Evolutionary conservation across 2,329 filamentous ascomycete species (phyloP), one percentile per base, ranked within the genome.

Genomic region (Penicillium sp.): DNA sequence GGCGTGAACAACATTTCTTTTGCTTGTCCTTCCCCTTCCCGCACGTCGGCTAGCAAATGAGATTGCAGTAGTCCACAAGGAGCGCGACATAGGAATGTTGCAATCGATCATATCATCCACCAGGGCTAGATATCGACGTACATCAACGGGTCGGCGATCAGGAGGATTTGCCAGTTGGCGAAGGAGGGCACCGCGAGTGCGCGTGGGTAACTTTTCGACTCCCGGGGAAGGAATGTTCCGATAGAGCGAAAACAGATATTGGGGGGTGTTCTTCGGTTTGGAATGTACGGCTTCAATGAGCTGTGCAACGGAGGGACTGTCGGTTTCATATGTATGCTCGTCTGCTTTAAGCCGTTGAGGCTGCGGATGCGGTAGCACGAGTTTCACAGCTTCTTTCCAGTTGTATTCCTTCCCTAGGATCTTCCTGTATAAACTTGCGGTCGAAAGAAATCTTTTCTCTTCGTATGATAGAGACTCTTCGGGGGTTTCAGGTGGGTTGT

Each of bases 21-120:
- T 77, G 39, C 83, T 79, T 32, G 85, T 77, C 9, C 66, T 76
- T 7, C 82, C 78, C 30, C 49, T 51, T 57, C 87, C 84, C 6
- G 24, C 18, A 61, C 89, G 91, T 50, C 87, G 85, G 30, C 87
- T 87, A 8, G 89, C 88, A 64, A 95, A 88, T 17, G 88, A 82
- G 45, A 97, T 84, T 30, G 91, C 92, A 32, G 84, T 85, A 55
- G 90, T 96, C 92, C 92, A 99, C 66, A 96, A 85, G 0, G 78
- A 74, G 4, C 74, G 76, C 1, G 79, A 82, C 49, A 97, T 76
- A 0, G 86, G 81, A 37, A 96, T 83, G 2, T 85, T 83, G n/a
- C 85, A 82, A 46, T 80, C 80, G 62, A 90, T 88, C 75, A 95
- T 87, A 63, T 99, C 93, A 56, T 92, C 86, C 15, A 97, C 80